Conservation (phyloP, 495 filamentous ascomycete species). For the Podospora pseudocomata region DNA sequence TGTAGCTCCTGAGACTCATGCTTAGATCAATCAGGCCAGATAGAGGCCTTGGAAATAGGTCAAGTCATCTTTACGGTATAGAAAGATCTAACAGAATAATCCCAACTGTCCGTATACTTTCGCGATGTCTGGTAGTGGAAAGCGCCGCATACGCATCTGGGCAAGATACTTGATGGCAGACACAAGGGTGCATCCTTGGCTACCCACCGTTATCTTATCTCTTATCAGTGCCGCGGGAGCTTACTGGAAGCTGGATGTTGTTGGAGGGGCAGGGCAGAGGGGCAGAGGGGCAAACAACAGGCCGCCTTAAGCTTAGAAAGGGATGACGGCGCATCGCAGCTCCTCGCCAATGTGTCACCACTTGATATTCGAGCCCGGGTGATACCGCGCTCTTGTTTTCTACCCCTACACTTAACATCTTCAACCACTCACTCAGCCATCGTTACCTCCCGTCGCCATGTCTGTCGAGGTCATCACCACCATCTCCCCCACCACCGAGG, state of each 20-base stretch:
- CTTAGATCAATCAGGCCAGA: neutral
- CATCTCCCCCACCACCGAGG: conserved; percentile 82
- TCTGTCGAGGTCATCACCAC: conserved; percentile 78
- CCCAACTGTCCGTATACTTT: neutral
- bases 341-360: neutral
- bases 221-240: conserved; percentile 3
- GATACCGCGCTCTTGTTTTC: neutral
- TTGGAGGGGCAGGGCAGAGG: conserved; percentile 1
- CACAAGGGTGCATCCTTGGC: neutral
- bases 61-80: neutral
- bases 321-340: conserved; percentile 8
- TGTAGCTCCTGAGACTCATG: neutral
- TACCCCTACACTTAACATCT: neutral
- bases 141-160: neutral
- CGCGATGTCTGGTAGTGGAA: neutral
- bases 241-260: neutral
- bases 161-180: neutral
- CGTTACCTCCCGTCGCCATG: conserved; percentile 48
- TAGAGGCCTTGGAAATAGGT: no score
- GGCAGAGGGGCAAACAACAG: conserved; percentile 13
- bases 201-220: conserved; percentile 9
- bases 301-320: neutral
- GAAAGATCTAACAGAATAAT: neutral
- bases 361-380: conserved; percentile 5
- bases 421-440: neutral